A percentile compares a stretch with the other conserved stretches of the same genome.
Conservation (phyloP, 306 rosid genomes). For the Acacia confusa region DNA sequence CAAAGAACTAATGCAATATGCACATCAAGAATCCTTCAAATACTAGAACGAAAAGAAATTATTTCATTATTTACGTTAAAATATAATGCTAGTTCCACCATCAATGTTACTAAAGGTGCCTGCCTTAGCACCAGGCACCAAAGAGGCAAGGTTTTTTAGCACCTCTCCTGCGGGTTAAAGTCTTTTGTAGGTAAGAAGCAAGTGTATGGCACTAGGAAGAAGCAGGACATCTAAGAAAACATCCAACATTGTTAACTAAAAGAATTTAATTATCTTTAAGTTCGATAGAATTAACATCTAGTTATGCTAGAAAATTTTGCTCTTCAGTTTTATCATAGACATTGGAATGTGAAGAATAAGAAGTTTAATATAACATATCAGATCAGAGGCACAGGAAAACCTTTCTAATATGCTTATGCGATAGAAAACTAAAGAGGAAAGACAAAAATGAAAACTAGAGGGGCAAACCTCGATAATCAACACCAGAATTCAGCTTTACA, state of each 20-base stretch:
- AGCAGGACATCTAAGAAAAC: no score
- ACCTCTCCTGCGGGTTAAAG: not conserved
- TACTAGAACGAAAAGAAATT: not conserved
- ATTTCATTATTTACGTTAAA: not conserved
- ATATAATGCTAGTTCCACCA: not conserved
- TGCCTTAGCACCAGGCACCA: not conserved
- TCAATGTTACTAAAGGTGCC: not conserved
- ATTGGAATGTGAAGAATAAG: not conserved
- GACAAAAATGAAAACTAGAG: not conserved
- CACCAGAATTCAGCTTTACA: slow-evolving; percentile 90
- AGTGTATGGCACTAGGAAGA: not conserved
- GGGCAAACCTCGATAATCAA: slow-evolving; percentile 75
- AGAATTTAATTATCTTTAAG: not conserved
- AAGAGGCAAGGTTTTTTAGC: not conserved
- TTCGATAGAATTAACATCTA: not conserved
- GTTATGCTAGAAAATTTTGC: not conserved
- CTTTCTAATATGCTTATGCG: no score
- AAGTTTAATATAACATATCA: not conserved
- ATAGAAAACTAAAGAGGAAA: not conserved
- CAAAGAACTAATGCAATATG: not conserved
- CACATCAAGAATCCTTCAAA: not conserved
- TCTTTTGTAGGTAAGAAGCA: not conserved
- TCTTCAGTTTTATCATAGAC: not conserved
- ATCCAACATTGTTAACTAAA: not conserved
- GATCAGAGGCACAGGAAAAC: not conserved